Evolutionary conservation across 306 rosid genomes (phyloP).

Genomic region (Cucurbita ficifolia): DNA sequence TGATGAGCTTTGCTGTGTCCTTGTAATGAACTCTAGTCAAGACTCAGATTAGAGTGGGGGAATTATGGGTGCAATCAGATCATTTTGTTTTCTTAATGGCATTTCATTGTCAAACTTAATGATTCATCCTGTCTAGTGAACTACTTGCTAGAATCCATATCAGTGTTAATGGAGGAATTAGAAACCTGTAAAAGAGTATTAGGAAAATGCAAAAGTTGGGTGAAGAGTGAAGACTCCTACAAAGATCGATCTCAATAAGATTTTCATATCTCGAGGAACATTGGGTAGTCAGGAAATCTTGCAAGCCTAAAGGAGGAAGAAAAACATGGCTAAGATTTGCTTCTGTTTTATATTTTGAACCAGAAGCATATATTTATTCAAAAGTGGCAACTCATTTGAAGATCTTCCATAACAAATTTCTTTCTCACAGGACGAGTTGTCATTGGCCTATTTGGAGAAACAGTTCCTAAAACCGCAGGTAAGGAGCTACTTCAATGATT

Average conservation of each 20-base stretch:
- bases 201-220: not conserved
- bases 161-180: not conserved
- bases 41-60: not conserved
- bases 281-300: no score
- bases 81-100: not conserved
- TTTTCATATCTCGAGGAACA: not conserved
- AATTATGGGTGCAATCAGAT: not conserved
- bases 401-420: not conserved
- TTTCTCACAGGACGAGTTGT: constrained; percentile 50
- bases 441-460: constrained; percentile 58
- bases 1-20: not conserved
- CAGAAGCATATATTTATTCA: not conserved
- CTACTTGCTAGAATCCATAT: not conserved
- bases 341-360: not conserved
- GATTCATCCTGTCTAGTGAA: not conserved
- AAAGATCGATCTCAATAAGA: not conserved
- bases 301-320: no score
- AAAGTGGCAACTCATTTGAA: not conserved
- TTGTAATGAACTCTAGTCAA: not conserved
- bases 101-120: not conserved
- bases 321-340: not conserved
- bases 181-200: not conserved
- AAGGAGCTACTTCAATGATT: not conserved
- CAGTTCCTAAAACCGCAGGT: constrained; percentile 79
- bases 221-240: not conserved